Base-by-base conservation (phyloP, 169 alveolate species). In the Eimeria sp. region DNA sequence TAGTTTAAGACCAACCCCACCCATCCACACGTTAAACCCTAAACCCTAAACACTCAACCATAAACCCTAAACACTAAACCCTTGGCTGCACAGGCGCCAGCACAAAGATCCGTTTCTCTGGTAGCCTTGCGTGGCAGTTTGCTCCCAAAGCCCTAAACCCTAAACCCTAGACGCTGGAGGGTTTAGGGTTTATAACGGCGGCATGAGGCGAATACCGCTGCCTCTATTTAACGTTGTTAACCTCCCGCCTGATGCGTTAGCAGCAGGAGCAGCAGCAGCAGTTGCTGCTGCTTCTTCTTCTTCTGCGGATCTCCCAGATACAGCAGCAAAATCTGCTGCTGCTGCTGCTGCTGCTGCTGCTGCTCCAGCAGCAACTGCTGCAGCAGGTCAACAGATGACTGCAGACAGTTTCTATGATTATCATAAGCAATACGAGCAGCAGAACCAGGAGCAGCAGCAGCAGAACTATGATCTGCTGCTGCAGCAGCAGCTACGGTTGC, bases 251-350 rank as follows among this genome's bases (percentile, higher is more conserved):
- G 86, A 75, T 75, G 86, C 86, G 20, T 22, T 75, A 75, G 86
- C 86, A 75, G 86, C 86, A 75, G 86, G 86, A 34, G 51, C 86
- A 75, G 86, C 86, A 75, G 86, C 86, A 45, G 86, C 86, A 45
- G 22, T 75, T 34, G 86, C 86, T 43, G 86, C 86, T 47, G 67
- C 89, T 45, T 22, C 72, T 27, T 20, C 89, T 18, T 22, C 89
- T 18, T 43, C 43, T 9, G 22, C 61, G 63, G 43, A 40, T 34
- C 34, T 30, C 20, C 5, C 25, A 43, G 67, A 16, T 25, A 45
- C 89, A 75, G 86, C 57, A 45, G 61, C 34, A 45, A 18, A 7
- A 75, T 6, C 57, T 75, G 86, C 57, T 75, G 86, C 86, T 75
- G 86, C 86, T 47, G 34, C 61, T 18, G 47, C 89, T 45, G 67